Percentiles rank a stretch among this genome's conserved stretches.
These are phyloP conservation scores for Plasmodium berghei DNA, from an alignment of 169 alveolate genomes.

Conservation along the genomic window DNA sequence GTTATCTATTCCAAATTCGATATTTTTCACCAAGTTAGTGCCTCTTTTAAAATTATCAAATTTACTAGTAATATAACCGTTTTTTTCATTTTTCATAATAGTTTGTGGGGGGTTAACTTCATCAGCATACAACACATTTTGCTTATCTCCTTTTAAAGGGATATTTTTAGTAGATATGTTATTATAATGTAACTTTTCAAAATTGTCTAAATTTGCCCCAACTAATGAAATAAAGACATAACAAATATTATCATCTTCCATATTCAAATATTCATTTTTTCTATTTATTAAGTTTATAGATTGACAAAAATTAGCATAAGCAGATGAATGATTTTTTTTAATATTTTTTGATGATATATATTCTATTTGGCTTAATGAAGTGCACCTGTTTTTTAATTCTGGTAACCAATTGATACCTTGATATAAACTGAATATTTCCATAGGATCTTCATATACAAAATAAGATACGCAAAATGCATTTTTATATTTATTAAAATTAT, in stretches of 20 bases:
- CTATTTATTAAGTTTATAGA: conserved; percentile 49
- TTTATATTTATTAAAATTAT: neutral
- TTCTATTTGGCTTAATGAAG: conserved; percentile 37
- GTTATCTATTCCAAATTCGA: neutral
- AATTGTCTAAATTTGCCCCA: conserved; percentile 37
- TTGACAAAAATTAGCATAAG: conserved; percentile 33
- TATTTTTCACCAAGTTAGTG: neutral
- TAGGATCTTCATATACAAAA: conserved; percentile 72
- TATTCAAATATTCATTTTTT: conserved; percentile 36
- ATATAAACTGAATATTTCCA: conserved; percentile 65
- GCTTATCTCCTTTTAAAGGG: neutral
- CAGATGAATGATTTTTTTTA: conserved; percentile 3
- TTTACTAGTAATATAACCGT: neutral
- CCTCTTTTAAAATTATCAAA: neutral
- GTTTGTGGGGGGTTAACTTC: too few species aligned
- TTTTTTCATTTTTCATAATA: too few species aligned
- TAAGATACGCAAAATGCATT: conserved; percentile 66
- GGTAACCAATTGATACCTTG: conserved; percentile 76
- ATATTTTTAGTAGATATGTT: neutral
- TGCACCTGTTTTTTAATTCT: conserved; percentile 60
- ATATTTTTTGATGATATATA: conserved; percentile 4
- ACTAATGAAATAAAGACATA: conserved; percentile 57
- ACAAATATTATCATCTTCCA: conserved; percentile 22
- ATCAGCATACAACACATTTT: neutral
- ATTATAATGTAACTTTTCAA: conserved; percentile 9